phyloP scores from a whole-genome alignment of 2,329 filamentous ascomycete species.

The Colletotrichum musicola region DNA sequence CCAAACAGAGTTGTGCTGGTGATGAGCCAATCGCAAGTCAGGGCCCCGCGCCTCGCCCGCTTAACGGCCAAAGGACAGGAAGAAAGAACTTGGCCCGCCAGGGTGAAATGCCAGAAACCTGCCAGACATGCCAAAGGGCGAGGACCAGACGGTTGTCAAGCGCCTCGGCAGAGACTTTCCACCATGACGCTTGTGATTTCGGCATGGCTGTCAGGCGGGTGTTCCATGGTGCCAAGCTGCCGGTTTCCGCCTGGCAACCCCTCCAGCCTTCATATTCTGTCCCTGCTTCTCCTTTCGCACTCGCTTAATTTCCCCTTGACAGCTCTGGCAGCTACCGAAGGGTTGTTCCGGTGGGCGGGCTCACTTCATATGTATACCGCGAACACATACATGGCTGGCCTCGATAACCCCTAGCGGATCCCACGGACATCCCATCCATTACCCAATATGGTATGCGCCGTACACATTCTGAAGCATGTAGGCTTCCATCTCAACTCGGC shows the following conservation, averaged over 20 bases:
- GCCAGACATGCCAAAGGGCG: conserved; percentile 14
- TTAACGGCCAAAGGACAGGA: background rate
- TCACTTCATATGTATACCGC: conserved; percentile 22
- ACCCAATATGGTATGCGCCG: background rate
- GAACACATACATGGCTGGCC: conserved; percentile 10
- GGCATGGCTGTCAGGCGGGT: conserved; percentile 3
- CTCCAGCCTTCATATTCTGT: background rate
- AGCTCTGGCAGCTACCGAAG: conserved; percentile 1
- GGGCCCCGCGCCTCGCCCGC: background rate
- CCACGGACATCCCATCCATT: conserved; percentile 20
- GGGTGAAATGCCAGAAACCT: background rate
- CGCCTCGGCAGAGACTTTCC: conserved; percentile 2
- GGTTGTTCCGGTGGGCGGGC: background rate
- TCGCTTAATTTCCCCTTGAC: conserved; percentile 8
- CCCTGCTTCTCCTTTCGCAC: background rate
- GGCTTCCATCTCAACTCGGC: background rate
- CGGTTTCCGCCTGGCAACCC: background rate
- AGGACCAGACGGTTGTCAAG: background rate
- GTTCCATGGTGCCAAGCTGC: conserved; percentile 4
- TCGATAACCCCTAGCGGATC: background rate
- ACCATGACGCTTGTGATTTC: conserved; percentile 9
- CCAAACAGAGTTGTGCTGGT: conserved; percentile 14
- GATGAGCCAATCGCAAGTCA: conserved; percentile 30
- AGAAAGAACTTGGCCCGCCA: background rate
- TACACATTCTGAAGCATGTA: background rate